Conservation (phyloP, 768 basidiomycete genomes). For the Pholiota molesta region DNA sequence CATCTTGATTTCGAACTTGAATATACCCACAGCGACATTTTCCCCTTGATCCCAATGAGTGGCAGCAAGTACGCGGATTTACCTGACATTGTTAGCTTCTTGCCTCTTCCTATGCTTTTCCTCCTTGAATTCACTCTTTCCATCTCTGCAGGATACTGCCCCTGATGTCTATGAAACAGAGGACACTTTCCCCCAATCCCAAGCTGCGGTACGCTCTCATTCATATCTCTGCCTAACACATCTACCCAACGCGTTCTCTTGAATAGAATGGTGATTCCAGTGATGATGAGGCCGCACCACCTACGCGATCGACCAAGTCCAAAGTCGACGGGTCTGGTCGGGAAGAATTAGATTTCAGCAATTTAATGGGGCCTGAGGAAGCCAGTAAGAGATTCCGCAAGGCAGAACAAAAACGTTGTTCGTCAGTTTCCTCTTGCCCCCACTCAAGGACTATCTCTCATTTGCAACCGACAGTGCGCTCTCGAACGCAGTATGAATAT, state of each 20-base stretch:
- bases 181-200: constrained; percentile 63
- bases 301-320: constrained; percentile 39
- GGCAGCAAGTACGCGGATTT: constrained; percentile 83
- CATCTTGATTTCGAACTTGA: not conserved
- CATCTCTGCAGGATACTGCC: constrained; percentile 71
- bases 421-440: constrained; percentile 19
- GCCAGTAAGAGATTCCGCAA: constrained; percentile 72
- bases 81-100: constrained; percentile 84
- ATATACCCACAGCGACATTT: not conserved
- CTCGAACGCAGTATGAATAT: constrained; percentile 66
- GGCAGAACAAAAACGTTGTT: constrained; percentile 67
- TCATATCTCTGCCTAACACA: constrained; percentile 6
- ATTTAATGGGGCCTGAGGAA: constrained; percentile 64
- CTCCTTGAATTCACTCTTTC: constrained; percentile 7
- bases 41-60: constrained; percentile 44
- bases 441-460: not conserved
- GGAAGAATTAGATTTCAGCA: constrained; percentile 74
- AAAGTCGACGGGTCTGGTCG: constrained; percentile 42
- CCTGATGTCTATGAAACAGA: constrained; percentile 93
- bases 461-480: constrained; percentile 39
- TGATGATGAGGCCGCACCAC: constrained; percentile 61
- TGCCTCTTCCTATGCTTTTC: constrained; percentile 6
- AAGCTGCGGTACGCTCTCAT: constrained; percentile 49
- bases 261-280: constrained; percentile 62
- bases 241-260: not conserved